Conservation (phyloP, 2,329 filamentous ascomycete genomes). For the Penicillium digitatum region DNA sequence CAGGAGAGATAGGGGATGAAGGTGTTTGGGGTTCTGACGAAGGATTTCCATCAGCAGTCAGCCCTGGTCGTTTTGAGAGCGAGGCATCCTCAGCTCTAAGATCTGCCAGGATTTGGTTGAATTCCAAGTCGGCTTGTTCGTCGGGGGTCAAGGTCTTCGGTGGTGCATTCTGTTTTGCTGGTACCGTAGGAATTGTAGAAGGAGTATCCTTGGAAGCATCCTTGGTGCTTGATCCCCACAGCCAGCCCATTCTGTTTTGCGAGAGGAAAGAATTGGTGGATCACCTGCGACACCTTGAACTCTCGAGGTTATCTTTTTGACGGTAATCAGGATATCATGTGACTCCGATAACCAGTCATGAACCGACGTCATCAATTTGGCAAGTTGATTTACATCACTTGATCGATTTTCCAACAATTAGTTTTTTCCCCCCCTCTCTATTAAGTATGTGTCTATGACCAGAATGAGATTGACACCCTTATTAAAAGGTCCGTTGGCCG, state of each 20-base stretch:
- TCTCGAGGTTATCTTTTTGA: slow-evolving; percentile 8
- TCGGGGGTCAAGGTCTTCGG: slow-evolving; percentile 38
- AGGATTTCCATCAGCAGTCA: slow-evolving; percentile 1
- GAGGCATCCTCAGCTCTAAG: slow-evolving; percentile 34
- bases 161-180: slow-evolving; percentile 19
- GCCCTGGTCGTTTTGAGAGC: slow-evolving; percentile 5
- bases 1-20: slow-evolving; percentile 50
- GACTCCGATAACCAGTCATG: not conserved
- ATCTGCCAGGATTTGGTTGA: slow-evolving; percentile 51
- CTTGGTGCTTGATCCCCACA: slow-evolving; percentile 36
- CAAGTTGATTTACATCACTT: not conserved
- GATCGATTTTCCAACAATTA: not conserved
- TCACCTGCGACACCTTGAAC: not conserved
- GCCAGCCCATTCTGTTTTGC: slow-evolving; percentile 45
- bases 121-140: slow-evolving; percentile 53
- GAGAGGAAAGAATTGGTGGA: not conserved
- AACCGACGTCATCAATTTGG: slow-evolving; percentile 9
- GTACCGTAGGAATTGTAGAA: slow-evolving; percentile 13
- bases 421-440: not conserved
- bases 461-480: slow-evolving; percentile 23
- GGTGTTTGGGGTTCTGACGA: slow-evolving; percentile 12
- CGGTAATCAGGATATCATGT: slow-evolving; percentile 3
- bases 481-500: slow-evolving; percentile 8
- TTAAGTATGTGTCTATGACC: not conserved
- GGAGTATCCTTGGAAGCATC: slow-evolving; percentile 14